Percentiles rank a stretch among this genome's conserved stretches.
Evolutionary conservation across 345 rosid species (phyloP).

Genomic region (Eucalyptus regnans): DNA sequence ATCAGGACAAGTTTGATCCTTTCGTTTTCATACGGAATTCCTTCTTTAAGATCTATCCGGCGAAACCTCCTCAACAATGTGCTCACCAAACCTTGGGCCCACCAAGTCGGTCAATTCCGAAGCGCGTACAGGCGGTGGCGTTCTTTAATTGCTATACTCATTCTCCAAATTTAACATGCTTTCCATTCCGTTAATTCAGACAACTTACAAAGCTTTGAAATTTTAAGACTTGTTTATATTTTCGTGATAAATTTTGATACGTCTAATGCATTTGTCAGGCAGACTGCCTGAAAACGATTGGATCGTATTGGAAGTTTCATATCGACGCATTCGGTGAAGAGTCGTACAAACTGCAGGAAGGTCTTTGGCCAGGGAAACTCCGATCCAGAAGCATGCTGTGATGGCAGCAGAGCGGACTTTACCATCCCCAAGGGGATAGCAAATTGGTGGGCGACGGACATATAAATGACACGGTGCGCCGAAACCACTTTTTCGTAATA

Average conservation of each 20-base stretch:
- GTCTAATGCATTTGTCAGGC: too few relatives aligned
- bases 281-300: background rate
- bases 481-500: background rate
- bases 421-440: background rate
- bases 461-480: background rate
- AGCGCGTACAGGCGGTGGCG: too few relatives aligned
- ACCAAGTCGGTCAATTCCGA: too few relatives aligned
- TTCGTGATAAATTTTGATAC: too few relatives aligned
- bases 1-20: background rate
- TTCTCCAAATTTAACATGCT: too few relatives aligned
- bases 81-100: background rate
- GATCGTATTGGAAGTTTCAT: background rate
- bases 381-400: background rate
- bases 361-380: background rate
- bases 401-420: background rate
- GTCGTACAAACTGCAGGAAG: background rate
- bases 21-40: background rate
- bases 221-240: too few relatives aligned
- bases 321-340: background rate
- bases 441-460: background rate
- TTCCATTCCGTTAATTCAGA: too few relatives aligned
- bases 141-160: too few relatives aligned
- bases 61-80: background rate
- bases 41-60: background rate
- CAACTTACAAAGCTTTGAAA: too few relatives aligned